phyloP scores from a whole-genome alignment of 495 filamentous ascomycete species.

The Penicillium subrubescens region DNA sequence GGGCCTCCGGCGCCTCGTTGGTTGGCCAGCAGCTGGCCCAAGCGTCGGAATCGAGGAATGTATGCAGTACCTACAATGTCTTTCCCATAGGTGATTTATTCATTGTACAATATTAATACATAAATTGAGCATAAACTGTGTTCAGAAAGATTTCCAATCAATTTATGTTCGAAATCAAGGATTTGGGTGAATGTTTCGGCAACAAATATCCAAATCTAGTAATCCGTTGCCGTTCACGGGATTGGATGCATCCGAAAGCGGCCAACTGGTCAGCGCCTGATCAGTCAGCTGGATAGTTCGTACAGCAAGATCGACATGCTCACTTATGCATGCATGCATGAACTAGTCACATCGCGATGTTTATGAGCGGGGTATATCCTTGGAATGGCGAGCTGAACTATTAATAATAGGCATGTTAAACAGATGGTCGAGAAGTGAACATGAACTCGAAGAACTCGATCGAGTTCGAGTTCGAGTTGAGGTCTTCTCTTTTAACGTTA shows the following conservation, averaged over 20 bases:
- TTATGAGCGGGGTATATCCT: not conserved
- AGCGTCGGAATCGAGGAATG: not conserved
- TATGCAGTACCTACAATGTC: too few relatives aligned
- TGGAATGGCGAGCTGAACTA: too few relatives aligned
- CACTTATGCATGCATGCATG: constrained; percentile 1
- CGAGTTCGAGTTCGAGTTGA: not conserved
- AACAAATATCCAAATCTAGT: not conserved
- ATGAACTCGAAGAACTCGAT: not conserved
- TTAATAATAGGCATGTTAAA: not conserved
- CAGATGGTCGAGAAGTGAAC: not conserved
- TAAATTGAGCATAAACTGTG: not conserved
- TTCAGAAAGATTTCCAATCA: too few relatives aligned
- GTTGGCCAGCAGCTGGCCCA: not conserved
- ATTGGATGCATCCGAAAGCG: not conserved
- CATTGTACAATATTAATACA: too few relatives aligned
- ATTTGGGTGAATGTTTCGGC: not conserved
- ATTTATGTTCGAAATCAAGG: not conserved
- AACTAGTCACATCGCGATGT: too few relatives aligned
- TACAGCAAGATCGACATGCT: constrained; percentile 2
- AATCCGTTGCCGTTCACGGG: not conserved
- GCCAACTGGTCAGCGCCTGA: not conserved
- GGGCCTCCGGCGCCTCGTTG: not conserved
- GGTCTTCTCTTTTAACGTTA: not conserved
- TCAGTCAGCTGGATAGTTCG: constrained; percentile 1
- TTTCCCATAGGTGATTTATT: too few relatives aligned